Conservation (phyloP, 768 basidiomycete genomes). For the Cystofilobasidium macerans region DNA sequence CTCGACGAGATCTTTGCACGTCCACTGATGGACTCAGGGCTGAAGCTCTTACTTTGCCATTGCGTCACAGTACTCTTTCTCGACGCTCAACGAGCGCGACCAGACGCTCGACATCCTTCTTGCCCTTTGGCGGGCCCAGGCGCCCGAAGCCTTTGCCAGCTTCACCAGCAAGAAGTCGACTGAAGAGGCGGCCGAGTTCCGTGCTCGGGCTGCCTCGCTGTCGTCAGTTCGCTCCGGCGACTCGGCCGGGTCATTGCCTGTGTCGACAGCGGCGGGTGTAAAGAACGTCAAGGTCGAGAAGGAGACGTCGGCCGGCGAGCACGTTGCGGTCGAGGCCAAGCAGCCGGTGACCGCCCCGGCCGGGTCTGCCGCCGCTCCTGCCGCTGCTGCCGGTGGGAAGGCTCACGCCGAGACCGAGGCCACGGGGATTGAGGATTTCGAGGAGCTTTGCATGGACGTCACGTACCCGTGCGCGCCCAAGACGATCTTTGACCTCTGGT, state of each 20-base stretch:
- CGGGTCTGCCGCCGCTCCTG: not conserved
- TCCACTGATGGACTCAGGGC: too few species aligned
- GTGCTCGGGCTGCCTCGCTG: conserved; percentile 1
- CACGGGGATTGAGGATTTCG: not conserved
- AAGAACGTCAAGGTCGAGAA: not conserved
- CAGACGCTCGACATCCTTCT: conserved; percentile 27
- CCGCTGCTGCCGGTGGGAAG: not conserved
- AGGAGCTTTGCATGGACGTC: not conserved
- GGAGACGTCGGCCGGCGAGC: not conserved
- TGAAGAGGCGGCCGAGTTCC: not conserved
- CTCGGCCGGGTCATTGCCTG: too few species aligned
- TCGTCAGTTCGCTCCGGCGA: not conserved
- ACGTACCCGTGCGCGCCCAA: conserved; percentile 27
- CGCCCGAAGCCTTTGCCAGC: conserved; percentile 24
- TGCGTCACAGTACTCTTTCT: conserved; percentile 20
- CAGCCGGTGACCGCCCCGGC: not conserved
- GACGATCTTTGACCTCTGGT: conserved; percentile 29
- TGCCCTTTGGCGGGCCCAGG: conserved; percentile 19
- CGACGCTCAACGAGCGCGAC: conserved; percentile 29
- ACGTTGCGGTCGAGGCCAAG: not conserved
- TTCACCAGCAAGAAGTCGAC: conserved; percentile 21
- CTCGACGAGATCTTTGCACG: not conserved
- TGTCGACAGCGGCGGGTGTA: not conserved
- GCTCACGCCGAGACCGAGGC: not conserved
- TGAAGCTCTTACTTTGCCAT: too few species aligned